Evolutionary conservation across 257 asterid species (phyloP).

Genomic region (Penstemon davidsonii): DNA sequence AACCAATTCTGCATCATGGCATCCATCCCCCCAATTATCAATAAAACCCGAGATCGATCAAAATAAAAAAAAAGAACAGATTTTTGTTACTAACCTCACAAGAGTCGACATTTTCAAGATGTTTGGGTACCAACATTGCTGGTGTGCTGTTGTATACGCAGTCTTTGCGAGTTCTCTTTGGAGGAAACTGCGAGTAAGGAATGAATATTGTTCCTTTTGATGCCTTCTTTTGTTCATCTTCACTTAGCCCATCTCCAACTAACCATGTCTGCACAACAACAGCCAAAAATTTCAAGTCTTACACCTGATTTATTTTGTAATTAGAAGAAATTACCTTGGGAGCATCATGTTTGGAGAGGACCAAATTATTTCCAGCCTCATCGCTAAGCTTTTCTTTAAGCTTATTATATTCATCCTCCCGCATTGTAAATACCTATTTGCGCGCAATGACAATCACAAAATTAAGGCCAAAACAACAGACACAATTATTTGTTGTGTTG

Average conservation of each 20-base stretch:
- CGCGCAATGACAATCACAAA: not conserved
- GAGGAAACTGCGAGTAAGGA: slow-evolving; percentile 46
- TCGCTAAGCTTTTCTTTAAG: slow-evolving; percentile 26
- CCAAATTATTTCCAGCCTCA: slow-evolving; percentile 29
- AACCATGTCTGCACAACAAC: slow-evolving; percentile 34
- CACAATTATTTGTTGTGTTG: too few species aligned
- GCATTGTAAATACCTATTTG: slow-evolving; percentile 23
- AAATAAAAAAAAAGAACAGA: not conserved
- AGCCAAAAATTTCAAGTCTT: too few species aligned
- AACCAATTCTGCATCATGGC: slow-evolving; percentile 28
- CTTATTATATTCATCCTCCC: slow-evolving; percentile 25
- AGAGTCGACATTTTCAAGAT: slow-evolving; percentile 41
- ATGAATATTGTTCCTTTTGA: slow-evolving; percentile 43
- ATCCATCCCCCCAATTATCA: too few species aligned
- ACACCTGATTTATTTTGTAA: too few species aligned
- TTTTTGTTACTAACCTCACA: slow-evolving; percentile 40
- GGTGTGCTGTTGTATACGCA: slow-evolving; percentile 40
- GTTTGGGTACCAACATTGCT: slow-evolving; percentile 43
- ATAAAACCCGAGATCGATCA: too few species aligned
- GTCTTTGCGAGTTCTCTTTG: slow-evolving; percentile 37
- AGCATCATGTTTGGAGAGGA: slow-evolving; percentile 14
- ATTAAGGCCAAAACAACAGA: too few species aligned
- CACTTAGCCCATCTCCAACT: slow-evolving; percentile 37
- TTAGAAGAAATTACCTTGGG: slow-evolving; percentile 22
- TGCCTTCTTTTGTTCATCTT: slow-evolving; percentile 40